A percentile compares a stretch with the other conserved stretches of the same genome.
Conservation (phyloP, 345 rosid genomes). For the Anastatica hierochuntica region DNA sequence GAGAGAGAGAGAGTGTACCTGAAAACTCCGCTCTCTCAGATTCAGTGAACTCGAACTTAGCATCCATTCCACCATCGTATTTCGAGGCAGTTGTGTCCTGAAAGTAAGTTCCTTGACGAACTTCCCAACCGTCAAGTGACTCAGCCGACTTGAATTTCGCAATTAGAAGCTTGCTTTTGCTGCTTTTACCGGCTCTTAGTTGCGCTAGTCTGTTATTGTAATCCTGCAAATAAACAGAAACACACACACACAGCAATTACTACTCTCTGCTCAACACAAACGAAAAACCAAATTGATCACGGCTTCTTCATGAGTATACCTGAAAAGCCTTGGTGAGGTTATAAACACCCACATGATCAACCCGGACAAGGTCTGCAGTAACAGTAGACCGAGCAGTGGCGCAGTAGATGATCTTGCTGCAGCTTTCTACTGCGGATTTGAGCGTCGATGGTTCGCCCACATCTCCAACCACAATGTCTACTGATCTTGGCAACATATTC, state of each 20-base stretch:
- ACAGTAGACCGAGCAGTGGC: slow-evolving; percentile 91
- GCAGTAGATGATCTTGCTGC: slow-evolving; percentile 83
- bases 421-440: slow-evolving; percentile 63
- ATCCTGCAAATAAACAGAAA: slow-evolving; percentile 38
- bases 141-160: slow-evolving; percentile 69
- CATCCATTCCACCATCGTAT: slow-evolving; percentile 96
- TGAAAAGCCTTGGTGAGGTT: slow-evolving; percentile 85
- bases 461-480: slow-evolving; percentile 73
- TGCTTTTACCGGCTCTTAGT: slow-evolving; percentile 80
- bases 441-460: slow-evolving; percentile 77
- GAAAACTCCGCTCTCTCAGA: slow-evolving; percentile 78
- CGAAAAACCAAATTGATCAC: background rate
- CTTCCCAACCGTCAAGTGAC: slow-evolving; percentile 74
- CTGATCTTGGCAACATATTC: slow-evolving; percentile 82
- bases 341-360: slow-evolving; percentile 86
- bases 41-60: slow-evolving; percentile 78
- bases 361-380: slow-evolving; percentile 79
- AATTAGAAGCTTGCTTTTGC: slow-evolving; percentile 89
- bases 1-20: slow-evolving; percentile 31
- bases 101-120: slow-evolving; percentile 83
- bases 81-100: slow-evolving; percentile 71
- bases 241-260: background rate
- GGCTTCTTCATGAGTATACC: slow-evolving; percentile 25
- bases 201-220: slow-evolving; percentile 81
- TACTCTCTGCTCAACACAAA: background rate